Evolutionary conservation across 345 rosid genomes (phyloP), one percentile per base, ranked within the genome.

Genomic region (Viola odorata): DNA sequence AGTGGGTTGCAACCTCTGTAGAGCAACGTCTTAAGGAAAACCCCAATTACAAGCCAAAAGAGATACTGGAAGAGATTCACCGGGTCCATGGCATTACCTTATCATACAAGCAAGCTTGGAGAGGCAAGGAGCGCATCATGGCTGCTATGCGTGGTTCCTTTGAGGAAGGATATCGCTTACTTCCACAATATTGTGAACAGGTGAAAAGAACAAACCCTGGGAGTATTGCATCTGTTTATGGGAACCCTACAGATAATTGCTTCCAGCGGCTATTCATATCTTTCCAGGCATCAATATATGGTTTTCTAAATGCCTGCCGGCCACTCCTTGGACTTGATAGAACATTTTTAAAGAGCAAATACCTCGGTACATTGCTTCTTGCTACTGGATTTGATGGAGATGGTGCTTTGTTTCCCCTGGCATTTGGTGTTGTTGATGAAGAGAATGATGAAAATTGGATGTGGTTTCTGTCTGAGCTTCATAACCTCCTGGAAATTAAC

Each of bases 41-140:
- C 56, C 99, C 99, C 3, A 91, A 91, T 62, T 95, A 73, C 78
- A 91, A 84, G 80, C 97, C 99, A 5, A 95, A 95, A 75, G 97
- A 91, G 84, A 95, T 91, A 73, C 77, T 88, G 52, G 99, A 95
- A 78, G 97, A 95, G 85, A 95, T 95, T 58, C 99, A 95, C 57
- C 80, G 96, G 45, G 84, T 79, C 47, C 99, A 91, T 45, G 99
- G 99, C 8, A 95, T 95, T 52, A 85, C 99, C 41, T 71, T 95
- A 45, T 88, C 99, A 0, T 95, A 91, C 78, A 95, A 95, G 78
- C 99, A 91, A 81, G 99, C 99, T 15, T 95, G 99, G 99, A 86
- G 99, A 58, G 99, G 99, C 63, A 95, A 95, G 76, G 97, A 95
- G 71, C 87, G 96, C 36, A 88, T 95, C 65, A 95, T 91, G 97